Evolutionary conservation across 345 rosid species (phyloP).

Genomic region (Linum lewisii): DNA sequence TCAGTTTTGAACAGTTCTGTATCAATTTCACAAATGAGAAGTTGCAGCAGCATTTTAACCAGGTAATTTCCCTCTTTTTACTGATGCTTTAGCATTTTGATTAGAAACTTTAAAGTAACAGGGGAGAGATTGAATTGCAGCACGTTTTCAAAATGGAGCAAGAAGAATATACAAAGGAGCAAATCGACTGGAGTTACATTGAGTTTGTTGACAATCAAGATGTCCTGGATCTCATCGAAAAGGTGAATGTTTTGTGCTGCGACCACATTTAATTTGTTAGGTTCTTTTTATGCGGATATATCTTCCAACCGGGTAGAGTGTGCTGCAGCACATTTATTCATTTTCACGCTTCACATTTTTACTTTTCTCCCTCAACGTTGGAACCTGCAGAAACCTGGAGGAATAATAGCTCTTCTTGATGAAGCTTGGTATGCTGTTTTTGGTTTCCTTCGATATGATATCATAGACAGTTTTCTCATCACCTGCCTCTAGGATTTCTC

Average conservation of each 20-base stretch:
- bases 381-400: constrained; percentile 69
- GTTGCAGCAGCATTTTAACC: constrained; percentile 73
- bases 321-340: neutral
- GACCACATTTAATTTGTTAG: neutral
- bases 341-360: neutral
- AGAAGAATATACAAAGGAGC: constrained; percentile 62
- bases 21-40: constrained; percentile 75
- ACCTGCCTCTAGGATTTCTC: neutral
- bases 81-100: neutral
- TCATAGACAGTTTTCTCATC: constrained; percentile 2
- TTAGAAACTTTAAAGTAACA: constrained; percentile 2
- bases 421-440: constrained; percentile 55
- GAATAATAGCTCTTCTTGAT: constrained; percentile 64
- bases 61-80: constrained; percentile 29
- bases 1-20: constrained; percentile 70
- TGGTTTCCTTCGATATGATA: constrained; percentile 7
- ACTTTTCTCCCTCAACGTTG: constrained; percentile 8
- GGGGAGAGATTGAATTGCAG: constrained; percentile 26
- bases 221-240: constrained; percentile 66
- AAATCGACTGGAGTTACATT: constrained; percentile 69
- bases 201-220: constrained; percentile 76
- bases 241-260: constrained; percentile 24
- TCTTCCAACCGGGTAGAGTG: neutral
- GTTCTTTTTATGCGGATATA: neutral
- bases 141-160: constrained; percentile 81